A percentile compares a stretch with the other conserved stretches of the same genome.
These are phyloP conservation scores for Naganishia randhawae DNA, from an alignment of 768 basidiomycete species.

Conservation along the genomic window DNA sequence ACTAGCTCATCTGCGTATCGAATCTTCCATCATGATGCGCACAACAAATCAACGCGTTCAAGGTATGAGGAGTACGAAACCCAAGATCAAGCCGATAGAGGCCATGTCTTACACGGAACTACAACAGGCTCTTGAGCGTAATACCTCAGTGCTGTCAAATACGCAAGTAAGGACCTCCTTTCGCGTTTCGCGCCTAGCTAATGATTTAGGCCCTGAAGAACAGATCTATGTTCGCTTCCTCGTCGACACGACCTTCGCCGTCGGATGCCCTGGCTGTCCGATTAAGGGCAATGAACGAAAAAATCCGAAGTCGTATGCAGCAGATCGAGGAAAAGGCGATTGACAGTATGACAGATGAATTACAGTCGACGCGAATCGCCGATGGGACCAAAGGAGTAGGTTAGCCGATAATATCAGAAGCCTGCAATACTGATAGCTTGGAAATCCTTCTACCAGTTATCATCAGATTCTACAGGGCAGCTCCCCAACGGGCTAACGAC, in stretches of 20 bases:
- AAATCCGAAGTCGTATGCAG: neutral
- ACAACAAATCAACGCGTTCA: constrained; percentile 19
- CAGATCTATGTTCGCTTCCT: constrained; percentile 15
- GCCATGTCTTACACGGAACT: constrained; percentile 14
- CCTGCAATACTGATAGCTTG: neutral
- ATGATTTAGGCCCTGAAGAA: neutral
- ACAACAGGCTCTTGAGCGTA: constrained; percentile 9
- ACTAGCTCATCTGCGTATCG: neutral
- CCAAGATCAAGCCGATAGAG: constrained; percentile 16
- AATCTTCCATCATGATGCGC: constrained; percentile 12
- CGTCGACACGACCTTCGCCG: neutral
- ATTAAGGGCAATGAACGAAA: constrained; percentile 1
- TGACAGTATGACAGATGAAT: constrained; percentile 1
- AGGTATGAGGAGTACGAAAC: constrained; percentile 19
- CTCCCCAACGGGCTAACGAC: neutral
- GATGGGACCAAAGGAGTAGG: neutral
- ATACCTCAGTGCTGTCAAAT: constrained; percentile 7
- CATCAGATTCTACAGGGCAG: neutral
- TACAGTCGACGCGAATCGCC: constrained; percentile 9
- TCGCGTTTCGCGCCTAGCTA: neutral
- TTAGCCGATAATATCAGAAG: neutral
- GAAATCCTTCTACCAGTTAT: neutral
- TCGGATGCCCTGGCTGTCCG: constrained; percentile 5
- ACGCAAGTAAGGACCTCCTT: constrained; percentile 15
- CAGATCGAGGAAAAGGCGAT: constrained; percentile 4